Evolutionary conservation across 2,329 filamentous ascomycete genomes (phyloP), one percentile per base, ranked within the genome.

Genomic region (Orbilia ellipsospora): DNA sequence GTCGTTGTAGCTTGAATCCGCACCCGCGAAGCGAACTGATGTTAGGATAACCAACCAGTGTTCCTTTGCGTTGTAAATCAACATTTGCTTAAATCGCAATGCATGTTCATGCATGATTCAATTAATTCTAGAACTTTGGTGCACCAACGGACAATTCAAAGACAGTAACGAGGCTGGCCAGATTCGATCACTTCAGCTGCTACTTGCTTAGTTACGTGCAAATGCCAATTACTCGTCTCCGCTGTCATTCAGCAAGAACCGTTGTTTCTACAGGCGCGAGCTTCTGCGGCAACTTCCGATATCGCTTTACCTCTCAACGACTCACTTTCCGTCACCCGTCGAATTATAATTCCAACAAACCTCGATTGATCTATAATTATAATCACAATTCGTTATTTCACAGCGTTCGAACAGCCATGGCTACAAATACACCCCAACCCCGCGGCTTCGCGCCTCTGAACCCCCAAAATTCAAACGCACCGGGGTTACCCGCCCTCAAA

Each of bases 391-490:
- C 16, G 16, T 65, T 8, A 10, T n/a, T 31, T 2, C 16, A 20
- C 18, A 50, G 10, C 20, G 13, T 18, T 36, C 31, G 31, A 36
- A 36, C 31, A 5, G 44, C 10, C 31, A 73, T 61, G 50, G 54
- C 51, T 16, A 28, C 50, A 4, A 16, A 15, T 48, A 1, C 2
- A 52, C 16, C 44, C 10, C 40, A 18, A 18, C 63, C 70, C 13
- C 70, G 63, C 18, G 84, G 84, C 36, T 90, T 90, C 79, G 86
- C 87, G 51, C 88, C 89, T 10, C 81, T 90, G 57, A 84, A 83
- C 59, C 77, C 77, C 5, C 48, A 75, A 16, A 60, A 65, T 23
- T 12, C 45, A 3, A 15, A 75, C 6, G 51, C 67, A 8, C n/a
- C n/a, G 8, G 31, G 10, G 31, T 6, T 36, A 36, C 86, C 86